A percentile compares a stretch with the other conserved stretches of the same genome.
Conservation (phyloP, 768 basidiomycete genomes). For the Rhodosporidiobolus sp. region DNA sequence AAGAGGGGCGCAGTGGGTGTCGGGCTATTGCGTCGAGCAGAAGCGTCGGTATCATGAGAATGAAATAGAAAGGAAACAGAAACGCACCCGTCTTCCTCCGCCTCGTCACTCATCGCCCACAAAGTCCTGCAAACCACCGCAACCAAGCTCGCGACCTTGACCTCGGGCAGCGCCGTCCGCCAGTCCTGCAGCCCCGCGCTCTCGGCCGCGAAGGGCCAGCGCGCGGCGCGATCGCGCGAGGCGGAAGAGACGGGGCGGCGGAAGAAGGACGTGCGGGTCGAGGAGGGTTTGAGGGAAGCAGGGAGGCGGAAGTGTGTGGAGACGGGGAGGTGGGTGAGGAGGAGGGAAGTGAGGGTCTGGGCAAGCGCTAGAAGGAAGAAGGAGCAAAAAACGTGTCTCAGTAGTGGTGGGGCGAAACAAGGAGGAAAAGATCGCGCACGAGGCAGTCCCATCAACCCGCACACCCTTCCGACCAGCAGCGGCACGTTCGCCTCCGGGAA, state of each 20-base stretch:
- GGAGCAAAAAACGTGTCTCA: no score
- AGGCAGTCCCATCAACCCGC: slow-evolving; percentile 8
- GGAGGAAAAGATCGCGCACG: slow-evolving; percentile 8
- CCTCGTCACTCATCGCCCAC: slow-evolving; percentile 5
- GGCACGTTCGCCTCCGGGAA: slow-evolving; percentile 35
- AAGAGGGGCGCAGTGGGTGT: background rate
- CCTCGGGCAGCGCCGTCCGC: slow-evolving; percentile 22
- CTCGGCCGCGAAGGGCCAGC: background rate
- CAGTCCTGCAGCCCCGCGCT: slow-evolving; percentile 9
- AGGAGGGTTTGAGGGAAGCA: background rate
- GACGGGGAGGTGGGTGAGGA: background rate
- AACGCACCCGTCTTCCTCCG: background rate
- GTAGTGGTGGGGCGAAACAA: background rate
- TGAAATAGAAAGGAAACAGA: no score
- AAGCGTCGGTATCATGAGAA: background rate
- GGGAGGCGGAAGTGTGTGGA: background rate
- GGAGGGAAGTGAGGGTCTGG: background rate
- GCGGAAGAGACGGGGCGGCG: slow-evolving; percentile 10
- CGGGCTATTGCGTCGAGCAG: no score
- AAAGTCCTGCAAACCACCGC: slow-evolving; percentile 9
- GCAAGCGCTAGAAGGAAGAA: background rate
- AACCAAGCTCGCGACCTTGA: slow-evolving; percentile 2
- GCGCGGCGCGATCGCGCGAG: background rate
- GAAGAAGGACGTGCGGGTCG: background rate
- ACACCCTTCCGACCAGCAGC: slow-evolving; percentile 7